Evolutionary conservation across 495 filamentous ascomycete genomes (phyloP), one percentile per base, ranked within the genome.

Genomic region (Annulohypoxylon moriforme): DNA sequence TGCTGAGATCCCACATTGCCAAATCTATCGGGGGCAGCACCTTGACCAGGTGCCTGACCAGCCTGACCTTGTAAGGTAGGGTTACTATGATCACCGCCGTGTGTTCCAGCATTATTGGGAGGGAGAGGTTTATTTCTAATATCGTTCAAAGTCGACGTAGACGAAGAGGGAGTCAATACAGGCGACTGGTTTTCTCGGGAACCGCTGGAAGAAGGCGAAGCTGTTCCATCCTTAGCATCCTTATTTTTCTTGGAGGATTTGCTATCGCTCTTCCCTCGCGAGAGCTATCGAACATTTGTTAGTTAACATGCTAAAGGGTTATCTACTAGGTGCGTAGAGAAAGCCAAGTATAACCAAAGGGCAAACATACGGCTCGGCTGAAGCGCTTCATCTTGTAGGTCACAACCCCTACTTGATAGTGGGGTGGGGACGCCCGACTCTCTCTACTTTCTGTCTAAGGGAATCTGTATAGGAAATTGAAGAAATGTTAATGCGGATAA

Each of bases 171-270:
- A 33, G 92, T 93, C 49, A 86, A 71, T 38, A 84, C 79, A 55
- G 86, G 92, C 16, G 87, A 87, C 79, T 85, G 91, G 70, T 81
- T 79, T 61, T 87, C 84, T 25, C 85, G 80, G 44, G 86, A 82
- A 50, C 79, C 81, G 60, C 83, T 79, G 66, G 89, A 89, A 24
- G 92, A 91, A 44, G 94, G 88, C 36, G 93, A 93, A 20, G 92
- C 86, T 60, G 91, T 92, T 62, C 92, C 91, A 76, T 94, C 91
- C 68, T 88, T 90, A 31, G 89, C 86, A 72, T 90, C 87, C 81
- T 97, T 94, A 85, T 97, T 97, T 85, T 98, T 96, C 82, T 93
- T 93, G 64, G 93, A 95, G 60, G 92, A 92, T 82, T 95, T 96
- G 81, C 90, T 96, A 66, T 91, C 87, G 81, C 97, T 92, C 88